A percentile compares a stretch with the other conserved stretches of the same genome.
Conservation (phyloP, 2,329 filamentous ascomycete genomes). For the Fusarium buharicum region DNA sequence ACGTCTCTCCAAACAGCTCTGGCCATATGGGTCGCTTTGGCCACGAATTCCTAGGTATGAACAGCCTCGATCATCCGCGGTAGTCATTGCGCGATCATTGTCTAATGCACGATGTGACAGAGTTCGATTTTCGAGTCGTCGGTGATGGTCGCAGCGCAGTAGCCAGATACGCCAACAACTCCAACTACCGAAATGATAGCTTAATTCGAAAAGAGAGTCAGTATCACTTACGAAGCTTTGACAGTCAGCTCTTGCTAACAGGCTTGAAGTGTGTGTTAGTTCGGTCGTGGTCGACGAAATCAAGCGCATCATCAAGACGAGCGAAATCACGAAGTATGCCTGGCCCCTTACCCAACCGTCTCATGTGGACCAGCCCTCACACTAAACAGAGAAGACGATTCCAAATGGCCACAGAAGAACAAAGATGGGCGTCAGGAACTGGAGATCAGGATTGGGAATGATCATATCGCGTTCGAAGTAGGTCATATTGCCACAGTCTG, state of each 20-base stretch:
- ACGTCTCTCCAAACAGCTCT: constrained; percentile 68
- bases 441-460: constrained; percentile 91
- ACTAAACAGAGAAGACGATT: constrained; percentile 85
- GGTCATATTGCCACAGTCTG: constrained; percentile 36
- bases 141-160: constrained; percentile 94
- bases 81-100: neutral
- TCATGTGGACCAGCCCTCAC: constrained; percentile 28
- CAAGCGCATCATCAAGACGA: constrained; percentile 95
- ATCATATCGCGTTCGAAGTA: constrained; percentile 98
- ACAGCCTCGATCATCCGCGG: neutral
- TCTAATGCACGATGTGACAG: constrained; percentile 59
- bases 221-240: constrained; percentile 49
- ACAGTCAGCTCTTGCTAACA: constrained; percentile 16
- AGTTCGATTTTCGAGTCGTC: constrained; percentile 95
- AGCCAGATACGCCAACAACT: constrained; percentile 98
- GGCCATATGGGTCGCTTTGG: constrained; percentile 97
- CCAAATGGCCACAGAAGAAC: constrained; percentile 99
- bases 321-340: constrained; percentile 92
- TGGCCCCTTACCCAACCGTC: neutral
- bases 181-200: constrained; percentile 98
- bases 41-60: constrained; percentile 91
- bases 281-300: constrained; percentile 91
- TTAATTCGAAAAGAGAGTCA: constrained; percentile 99
- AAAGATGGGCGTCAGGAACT: constrained; percentile 97
- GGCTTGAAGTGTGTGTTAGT: constrained; percentile 87